Evolutionary conservation across 768 basidiomycete genomes (phyloP).

Genomic region (Scleroderma citrinum): DNA sequence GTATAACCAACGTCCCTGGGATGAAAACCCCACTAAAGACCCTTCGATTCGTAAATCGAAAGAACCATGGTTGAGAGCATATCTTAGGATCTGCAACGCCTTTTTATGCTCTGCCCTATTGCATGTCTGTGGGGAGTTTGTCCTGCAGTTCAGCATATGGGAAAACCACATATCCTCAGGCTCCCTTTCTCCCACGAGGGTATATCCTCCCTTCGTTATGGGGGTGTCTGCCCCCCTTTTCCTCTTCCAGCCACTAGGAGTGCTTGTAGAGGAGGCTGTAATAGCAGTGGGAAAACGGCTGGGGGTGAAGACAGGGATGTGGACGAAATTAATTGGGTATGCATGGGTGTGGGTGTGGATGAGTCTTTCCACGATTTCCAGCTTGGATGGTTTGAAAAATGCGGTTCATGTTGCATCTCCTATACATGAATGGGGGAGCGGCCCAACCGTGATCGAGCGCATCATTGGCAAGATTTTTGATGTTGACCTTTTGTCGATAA

Average conservation of each 20-base stretch:
- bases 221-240: neutral
- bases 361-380: neutral
- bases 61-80: neutral
- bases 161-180: neutral
- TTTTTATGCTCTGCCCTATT: neutral
- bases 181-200: neutral
- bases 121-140: neutral
- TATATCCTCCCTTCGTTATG: neutral
- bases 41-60: neutral
- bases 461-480: neutral
- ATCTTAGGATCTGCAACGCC: neutral
- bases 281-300: neutral
- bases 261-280: neutral
- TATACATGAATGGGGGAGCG: neutral
- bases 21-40: neutral
- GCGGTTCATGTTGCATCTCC: neutral
- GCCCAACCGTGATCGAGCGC: neutral
- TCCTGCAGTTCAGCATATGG: neutral
- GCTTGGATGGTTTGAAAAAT: neutral
- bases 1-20: neutral
- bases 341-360: neutral
- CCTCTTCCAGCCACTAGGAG: neutral
- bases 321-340: neutral
- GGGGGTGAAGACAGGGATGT: neutral
- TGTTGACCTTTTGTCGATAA: neutral